These are phyloP conservation scores for Solanum appendiculatum DNA, from an alignment of 257 asterid genomes.

Conservation along the genomic window DNA sequence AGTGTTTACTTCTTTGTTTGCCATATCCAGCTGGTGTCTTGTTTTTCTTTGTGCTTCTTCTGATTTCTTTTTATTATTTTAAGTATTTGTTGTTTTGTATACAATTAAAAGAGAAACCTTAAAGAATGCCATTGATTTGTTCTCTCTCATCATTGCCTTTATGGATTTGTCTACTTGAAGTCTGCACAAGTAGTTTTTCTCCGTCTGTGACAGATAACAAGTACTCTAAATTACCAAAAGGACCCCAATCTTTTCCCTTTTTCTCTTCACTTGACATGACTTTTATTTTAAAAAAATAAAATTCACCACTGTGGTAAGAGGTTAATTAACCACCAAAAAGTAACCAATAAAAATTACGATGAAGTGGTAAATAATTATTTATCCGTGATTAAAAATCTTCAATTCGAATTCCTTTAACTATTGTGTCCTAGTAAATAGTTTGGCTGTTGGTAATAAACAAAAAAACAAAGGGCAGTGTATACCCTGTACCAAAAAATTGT, in stretches of 20 bases:
- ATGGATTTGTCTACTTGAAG: slow-evolving; percentile 3
- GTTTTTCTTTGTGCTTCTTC: background rate
- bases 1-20: background rate
- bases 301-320: background rate
- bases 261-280: background rate
- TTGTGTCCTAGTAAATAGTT: too few relatives aligned
- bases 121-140: background rate
- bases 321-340: background rate
- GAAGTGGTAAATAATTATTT: too few relatives aligned
- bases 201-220: background rate
- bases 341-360: too few relatives aligned
- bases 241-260: background rate
- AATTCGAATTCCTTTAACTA: too few relatives aligned
- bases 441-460: too few relatives aligned
- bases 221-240: background rate
- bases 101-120: background rate
- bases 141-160: slow-evolving; percentile 3
- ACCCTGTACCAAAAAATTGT: too few relatives aligned
- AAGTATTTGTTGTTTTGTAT: background rate
- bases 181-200: background rate
- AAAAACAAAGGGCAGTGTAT: too few relatives aligned
- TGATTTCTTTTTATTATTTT: background rate
- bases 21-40: slow-evolving; percentile 4
- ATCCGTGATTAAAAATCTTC: too few relatives aligned
- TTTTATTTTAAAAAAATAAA: background rate